Evolutionary conservation across 805 yeast species (phyloP).

Genomic region (Pichia heedii): DNA sequence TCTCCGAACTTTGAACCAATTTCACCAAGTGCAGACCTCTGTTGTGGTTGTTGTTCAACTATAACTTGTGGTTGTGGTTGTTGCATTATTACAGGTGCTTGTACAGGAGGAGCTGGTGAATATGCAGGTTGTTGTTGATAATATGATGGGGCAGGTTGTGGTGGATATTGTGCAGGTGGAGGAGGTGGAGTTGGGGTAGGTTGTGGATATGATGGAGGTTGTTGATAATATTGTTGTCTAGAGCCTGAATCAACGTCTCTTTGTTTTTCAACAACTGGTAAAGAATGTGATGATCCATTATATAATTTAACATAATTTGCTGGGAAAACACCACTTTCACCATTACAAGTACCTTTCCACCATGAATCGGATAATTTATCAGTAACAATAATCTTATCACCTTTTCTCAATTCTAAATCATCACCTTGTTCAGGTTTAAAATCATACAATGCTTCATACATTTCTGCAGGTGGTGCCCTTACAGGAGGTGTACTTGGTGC

Average conservation of each 20-base stretch:
- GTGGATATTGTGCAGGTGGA: too few species aligned
- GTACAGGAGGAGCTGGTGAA: too few species aligned
- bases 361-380: constrained; percentile 79
- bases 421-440: constrained; percentile 67
- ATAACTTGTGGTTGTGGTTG: constrained; percentile 14
- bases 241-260: too few species aligned
- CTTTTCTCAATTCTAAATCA: constrained; percentile 57
- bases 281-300: constrained; percentile 6
- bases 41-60: constrained; percentile 13
- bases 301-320: constrained; percentile 62
- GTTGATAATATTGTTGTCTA: too few species aligned
- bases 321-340: constrained; percentile 77
- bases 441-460: constrained; percentile 56
- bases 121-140: too few species aligned
- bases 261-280: too few species aligned
- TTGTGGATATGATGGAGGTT: constrained; percentile 7
- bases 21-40: constrained; percentile 36
- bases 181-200: too few species aligned
- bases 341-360: constrained; percentile 73
- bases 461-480: too few species aligned
- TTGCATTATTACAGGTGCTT: too few species aligned
- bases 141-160: too few species aligned
- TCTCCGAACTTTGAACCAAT: constrained; percentile 84
- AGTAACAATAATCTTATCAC: constrained; percentile 59
- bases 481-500: too few species aligned